A percentile compares a stretch with the other conserved stretches of the same genome.
phyloP scores from a whole-genome alignment of 495 filamentous ascomycete species.

The Penicillium steckii region DNA sequence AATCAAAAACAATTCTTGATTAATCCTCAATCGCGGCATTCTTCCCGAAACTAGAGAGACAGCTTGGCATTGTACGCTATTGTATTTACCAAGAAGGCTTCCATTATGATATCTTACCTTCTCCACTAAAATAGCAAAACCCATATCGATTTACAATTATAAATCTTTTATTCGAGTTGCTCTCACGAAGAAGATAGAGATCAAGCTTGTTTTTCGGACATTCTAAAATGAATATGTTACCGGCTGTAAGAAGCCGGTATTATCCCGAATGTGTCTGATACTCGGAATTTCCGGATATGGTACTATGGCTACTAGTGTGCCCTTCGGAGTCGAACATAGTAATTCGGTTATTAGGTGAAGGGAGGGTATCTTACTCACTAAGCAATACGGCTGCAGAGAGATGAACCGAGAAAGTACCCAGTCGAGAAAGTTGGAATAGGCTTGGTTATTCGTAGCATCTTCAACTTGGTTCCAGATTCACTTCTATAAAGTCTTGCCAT shows the following conservation, averaged over 20 bases:
- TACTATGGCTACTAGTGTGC: too few relatives aligned
- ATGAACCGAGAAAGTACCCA: too few relatives aligned
- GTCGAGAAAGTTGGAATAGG: not conserved
- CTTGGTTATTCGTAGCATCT: too few relatives aligned
- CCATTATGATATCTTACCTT: not conserved
- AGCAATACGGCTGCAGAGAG: too few relatives aligned
- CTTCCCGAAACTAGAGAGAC: not conserved
- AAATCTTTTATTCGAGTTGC: too few relatives aligned
- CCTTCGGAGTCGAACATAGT: not conserved
- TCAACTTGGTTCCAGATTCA: not conserved
- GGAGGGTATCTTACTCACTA: not conserved
- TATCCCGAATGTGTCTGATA: too few relatives aligned
- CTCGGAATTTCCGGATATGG: too few relatives aligned
- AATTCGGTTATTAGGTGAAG: not conserved
- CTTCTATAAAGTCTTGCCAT: not conserved
- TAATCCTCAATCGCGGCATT: not conserved
- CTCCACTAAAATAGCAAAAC: not conserved
- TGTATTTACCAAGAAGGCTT: not conserved
- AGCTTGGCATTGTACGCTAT: too few relatives aligned
- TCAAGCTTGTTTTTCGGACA: too few relatives aligned
- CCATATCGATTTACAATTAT: too few relatives aligned
- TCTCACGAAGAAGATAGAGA: too few relatives aligned
- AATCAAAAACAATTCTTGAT: not conserved
- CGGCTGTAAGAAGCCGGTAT: slow-evolving; percentile 9
- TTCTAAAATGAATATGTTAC: too few relatives aligned